Conservation (phyloP, 2,329 filamentous ascomycete species). For the Fusarium verticillioides region DNA sequence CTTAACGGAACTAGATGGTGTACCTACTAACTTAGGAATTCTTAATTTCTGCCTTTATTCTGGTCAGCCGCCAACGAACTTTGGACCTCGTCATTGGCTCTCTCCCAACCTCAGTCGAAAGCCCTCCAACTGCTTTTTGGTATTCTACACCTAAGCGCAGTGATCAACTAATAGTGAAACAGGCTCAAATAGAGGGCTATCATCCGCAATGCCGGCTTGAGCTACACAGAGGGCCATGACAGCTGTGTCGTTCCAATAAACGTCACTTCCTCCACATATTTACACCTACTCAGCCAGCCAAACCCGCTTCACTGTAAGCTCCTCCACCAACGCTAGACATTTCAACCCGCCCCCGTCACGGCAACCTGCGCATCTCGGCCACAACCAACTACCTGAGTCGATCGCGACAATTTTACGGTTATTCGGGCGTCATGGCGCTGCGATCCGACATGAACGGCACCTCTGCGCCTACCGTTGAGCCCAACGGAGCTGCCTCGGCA, state of each 20-base stretch:
- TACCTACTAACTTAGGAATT: slow-evolving; percentile 28
- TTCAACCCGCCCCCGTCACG: slow-evolving; percentile 34
- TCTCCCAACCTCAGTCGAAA: slow-evolving; percentile 13
- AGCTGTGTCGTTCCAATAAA: slow-evolving; percentile 41
- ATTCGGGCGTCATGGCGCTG: slow-evolving; percentile 47
- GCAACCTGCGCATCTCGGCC: slow-evolving; percentile 40
- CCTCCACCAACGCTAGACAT: slow-evolving; percentile 40
- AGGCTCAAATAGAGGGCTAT: slow-evolving; percentile 24
- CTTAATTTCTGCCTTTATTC: slow-evolving; percentile 43
- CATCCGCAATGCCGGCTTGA: slow-evolving; percentile 42
- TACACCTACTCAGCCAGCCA: slow-evolving; percentile 22
- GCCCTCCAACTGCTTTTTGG: neutral
- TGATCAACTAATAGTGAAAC: slow-evolving; percentile 2
- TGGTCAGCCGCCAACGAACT: slow-evolving; percentile 43
- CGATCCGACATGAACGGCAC: slow-evolving; percentile 49
- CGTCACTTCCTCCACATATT: slow-evolving; percentile 44
- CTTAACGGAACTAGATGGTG: neutral
- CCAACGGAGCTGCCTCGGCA: slow-evolving; percentile 39
- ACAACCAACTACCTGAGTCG: slow-evolving; percentile 26
- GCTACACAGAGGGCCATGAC: slow-evolving; percentile 40
- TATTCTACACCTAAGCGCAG: neutral
- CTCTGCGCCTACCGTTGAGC: slow-evolving; percentile 41
- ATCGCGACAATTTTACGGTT: slow-evolving; percentile 36
- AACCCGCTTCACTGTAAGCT: slow-evolving; percentile 38
- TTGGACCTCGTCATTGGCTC: slow-evolving; percentile 24